These are phyloP conservation scores for Suillus occidentalis DNA, from an alignment of 768 basidiomycete genomes.

Conservation along the genomic window DNA sequence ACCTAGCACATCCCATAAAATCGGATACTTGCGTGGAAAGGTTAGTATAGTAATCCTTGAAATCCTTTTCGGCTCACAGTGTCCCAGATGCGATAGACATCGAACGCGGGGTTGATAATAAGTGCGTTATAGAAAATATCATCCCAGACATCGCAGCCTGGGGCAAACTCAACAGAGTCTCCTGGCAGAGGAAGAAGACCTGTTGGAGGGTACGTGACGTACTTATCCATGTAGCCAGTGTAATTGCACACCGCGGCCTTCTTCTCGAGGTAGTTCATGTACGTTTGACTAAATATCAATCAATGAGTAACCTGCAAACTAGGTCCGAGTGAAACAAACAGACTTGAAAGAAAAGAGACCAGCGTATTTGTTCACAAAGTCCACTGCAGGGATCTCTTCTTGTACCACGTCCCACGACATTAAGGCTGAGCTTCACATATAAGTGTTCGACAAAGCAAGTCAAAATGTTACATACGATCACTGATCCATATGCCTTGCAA, in stretches of 20 bases:
- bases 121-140: constrained; percentile 64
- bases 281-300: constrained; percentile 50
- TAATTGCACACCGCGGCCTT: constrained; percentile 58
- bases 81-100: constrained; percentile 77
- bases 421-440: constrained; percentile 37
- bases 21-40: constrained; percentile 44
- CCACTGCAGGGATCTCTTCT: constrained; percentile 67
- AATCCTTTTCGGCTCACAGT: constrained; percentile 36
- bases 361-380: constrained; percentile 72
- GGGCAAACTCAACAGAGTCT: constrained; percentile 41
- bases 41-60: neutral
- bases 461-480: constrained; percentile 51
- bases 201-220: constrained; percentile 66
- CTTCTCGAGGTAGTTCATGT: constrained; percentile 57
- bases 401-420: constrained; percentile 66
- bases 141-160: constrained; percentile 68
- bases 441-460: neutral
- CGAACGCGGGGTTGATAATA: constrained; percentile 69
- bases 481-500: constrained; percentile 73
- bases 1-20: constrained; percentile 78
- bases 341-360: constrained; percentile 75
- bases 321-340: neutral
- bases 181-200: constrained; percentile 68
- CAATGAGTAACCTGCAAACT: neutral
- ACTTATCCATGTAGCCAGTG: constrained; percentile 56